These are phyloP conservation scores for Solanum habrochaites DNA, from an alignment of 257 asterid species.

Conservation along the genomic window DNA sequence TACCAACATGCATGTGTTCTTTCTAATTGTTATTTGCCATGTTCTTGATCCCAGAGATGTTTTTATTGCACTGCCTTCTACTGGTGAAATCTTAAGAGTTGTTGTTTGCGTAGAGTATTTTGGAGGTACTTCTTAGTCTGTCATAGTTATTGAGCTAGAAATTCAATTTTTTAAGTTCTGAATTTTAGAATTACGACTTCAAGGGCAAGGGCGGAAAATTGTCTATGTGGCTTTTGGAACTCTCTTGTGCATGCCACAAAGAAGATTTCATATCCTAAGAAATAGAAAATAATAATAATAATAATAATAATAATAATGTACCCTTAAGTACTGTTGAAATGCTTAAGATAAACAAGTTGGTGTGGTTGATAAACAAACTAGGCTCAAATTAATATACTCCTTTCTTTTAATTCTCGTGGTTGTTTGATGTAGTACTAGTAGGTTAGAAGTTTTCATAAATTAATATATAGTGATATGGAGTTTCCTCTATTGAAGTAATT, in stretches of 20 bases:
- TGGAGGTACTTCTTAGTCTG: not conserved
- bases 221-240: not conserved
- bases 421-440: not conserved
- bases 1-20: not conserved
- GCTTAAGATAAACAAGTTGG: not conserved
- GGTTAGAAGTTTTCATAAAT: not conserved
- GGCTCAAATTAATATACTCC: not conserved
- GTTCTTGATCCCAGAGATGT: not conserved
- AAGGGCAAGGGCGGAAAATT: not conserved
- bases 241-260: not conserved
- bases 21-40: not conserved
- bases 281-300: not conserved
- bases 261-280: not conserved
- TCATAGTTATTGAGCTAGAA: not conserved
- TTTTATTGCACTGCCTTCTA: not conserved
- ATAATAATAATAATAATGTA: not conserved
- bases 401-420: not conserved
- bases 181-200: not conserved
- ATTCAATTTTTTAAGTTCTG: not conserved
- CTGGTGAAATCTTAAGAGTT: not conserved
- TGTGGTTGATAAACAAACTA: not conserved
- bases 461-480: not conserved
- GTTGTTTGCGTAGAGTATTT: not conserved
- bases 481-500: not conserved
- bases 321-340: not conserved